A percentile compares a stretch with the other conserved stretches of the same genome.
These are phyloP conservation scores for Dactylella cylindrospora DNA, from an alignment of 2,329 filamentous ascomycete genomes.

Conservation along the genomic window DNA sequence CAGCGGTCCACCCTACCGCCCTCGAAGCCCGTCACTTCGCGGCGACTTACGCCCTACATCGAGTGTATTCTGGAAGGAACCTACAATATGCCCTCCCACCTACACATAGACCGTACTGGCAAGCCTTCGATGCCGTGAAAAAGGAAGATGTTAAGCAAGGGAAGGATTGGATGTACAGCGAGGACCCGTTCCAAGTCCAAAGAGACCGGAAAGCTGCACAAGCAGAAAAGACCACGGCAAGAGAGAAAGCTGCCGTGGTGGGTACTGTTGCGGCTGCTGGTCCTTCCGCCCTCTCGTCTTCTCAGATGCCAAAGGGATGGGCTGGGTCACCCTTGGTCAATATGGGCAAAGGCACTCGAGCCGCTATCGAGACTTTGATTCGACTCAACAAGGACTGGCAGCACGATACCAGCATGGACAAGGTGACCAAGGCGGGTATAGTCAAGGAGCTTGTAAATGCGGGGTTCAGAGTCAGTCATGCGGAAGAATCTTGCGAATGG, in stretches of 20 bases:
- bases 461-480: constrained; percentile 85
- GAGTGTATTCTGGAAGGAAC: constrained; percentile 93
- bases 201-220: constrained; percentile 78
- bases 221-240: constrained; percentile 66
- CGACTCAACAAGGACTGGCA: constrained; percentile 84
- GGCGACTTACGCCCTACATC: constrained; percentile 85
- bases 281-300: constrained; percentile 15
- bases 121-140: constrained; percentile 82
- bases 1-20: constrained; percentile 72
- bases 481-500: constrained; percentile 80
- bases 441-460: constrained; percentile 73
- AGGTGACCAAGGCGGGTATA: constrained; percentile 61
- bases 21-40: constrained; percentile 92
- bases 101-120: constrained; percentile 86
- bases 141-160: constrained; percentile 74
- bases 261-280: constrained; percentile 23
- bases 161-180: constrained; percentile 89
- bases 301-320: constrained; percentile 71
- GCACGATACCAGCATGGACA: constrained; percentile 69
- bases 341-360: constrained; percentile 79
- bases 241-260: constrained; percentile 63
- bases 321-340: constrained; percentile 84
- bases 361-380: constrained; percentile 76
- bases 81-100: constrained; percentile 92
- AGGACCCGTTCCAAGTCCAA: constrained; percentile 83